A percentile compares a stretch with the other conserved stretches of the same genome.
Evolutionary conservation across 163 green algal species (phyloP).

Genomic region (Chlorella variabilis): DNA sequence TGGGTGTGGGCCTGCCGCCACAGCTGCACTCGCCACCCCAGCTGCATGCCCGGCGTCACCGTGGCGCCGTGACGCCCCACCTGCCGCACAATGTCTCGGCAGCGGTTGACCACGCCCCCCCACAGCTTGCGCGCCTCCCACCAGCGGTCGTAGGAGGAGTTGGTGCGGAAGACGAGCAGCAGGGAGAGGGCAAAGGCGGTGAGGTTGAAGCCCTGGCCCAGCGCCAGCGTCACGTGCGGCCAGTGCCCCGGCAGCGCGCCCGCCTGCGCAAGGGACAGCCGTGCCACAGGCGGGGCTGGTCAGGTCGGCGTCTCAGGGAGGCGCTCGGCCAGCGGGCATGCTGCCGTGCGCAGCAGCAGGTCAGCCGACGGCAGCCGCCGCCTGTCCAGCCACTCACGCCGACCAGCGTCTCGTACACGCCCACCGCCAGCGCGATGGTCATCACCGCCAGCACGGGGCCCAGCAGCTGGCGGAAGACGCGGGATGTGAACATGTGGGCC

Average conservation of each 20-base stretch:
- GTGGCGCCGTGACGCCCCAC: no score
- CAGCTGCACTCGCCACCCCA: no score
- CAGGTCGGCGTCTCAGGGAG: no score
- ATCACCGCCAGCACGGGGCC: slow-evolving; percentile 60
- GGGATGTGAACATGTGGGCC: slow-evolving; percentile 62
- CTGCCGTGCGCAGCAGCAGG: no score
- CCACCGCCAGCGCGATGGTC: slow-evolving; percentile 39
- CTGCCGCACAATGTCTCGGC: slow-evolving; percentile 81
- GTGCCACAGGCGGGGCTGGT: no score
- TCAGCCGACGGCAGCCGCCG: not conserved
- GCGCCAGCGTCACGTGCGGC: slow-evolving; percentile 53
- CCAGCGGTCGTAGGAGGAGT: slow-evolving; percentile 61
- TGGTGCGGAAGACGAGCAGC: slow-evolving; percentile 86
- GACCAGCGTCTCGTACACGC: slow-evolving; percentile 56
- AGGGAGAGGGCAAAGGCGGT: slow-evolving; percentile 79
- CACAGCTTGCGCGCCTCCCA: slow-evolving; percentile 84
- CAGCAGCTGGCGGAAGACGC: slow-evolving; percentile 68
- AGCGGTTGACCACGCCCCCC: slow-evolving; percentile 76
- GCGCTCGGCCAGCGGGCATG: no score
- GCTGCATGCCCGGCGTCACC: no score
- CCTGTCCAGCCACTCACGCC: no score
- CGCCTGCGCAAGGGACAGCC: slow-evolving; percentile 36
- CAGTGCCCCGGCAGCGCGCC: slow-evolving; percentile 40
- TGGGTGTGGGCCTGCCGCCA: no score
- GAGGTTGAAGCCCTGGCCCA: slow-evolving; percentile 64